Conservation (phyloP, 257 asterid species). For the Solanum pinnatisectum region DNA sequence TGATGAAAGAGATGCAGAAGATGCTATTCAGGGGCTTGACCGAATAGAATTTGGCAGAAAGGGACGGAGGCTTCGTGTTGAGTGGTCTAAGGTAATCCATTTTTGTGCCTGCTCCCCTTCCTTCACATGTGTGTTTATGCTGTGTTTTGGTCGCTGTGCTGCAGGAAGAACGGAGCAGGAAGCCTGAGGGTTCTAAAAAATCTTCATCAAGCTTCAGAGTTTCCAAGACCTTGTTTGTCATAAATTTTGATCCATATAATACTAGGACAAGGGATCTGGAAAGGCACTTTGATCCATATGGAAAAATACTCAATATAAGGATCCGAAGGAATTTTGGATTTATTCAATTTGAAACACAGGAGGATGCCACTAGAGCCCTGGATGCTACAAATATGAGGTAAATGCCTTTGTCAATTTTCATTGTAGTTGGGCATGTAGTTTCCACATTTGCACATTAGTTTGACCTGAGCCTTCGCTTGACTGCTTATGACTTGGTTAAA, state of each 20-base stretch:
- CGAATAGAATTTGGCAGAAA: constrained; percentile 69
- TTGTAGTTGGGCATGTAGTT: not conserved
- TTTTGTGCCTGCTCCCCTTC: not conserved
- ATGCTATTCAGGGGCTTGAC: constrained; percentile 76
- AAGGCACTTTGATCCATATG: constrained; percentile 70
- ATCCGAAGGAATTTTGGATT: constrained; percentile 74
- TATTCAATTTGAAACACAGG: constrained; percentile 60
- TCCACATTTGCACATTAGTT: not conserved
- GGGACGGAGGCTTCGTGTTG: constrained; percentile 81
- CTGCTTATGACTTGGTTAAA: not conserved
- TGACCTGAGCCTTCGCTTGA: not conserved
- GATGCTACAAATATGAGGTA: constrained; percentile 79
- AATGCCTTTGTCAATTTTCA: not conserved
- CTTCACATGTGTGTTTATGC: not conserved
- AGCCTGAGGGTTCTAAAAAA: constrained; percentile 40
- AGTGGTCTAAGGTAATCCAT: constrained; percentile 77
- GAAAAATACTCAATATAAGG: constrained; percentile 65
- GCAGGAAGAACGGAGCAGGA: constrained; percentile 65
- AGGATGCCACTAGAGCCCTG: constrained; percentile 69
- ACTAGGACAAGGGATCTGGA: constrained; percentile 70
- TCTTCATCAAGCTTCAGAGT: constrained; percentile 42
- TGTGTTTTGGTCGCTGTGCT: constrained; percentile 4
- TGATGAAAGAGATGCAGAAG: constrained; percentile 83
- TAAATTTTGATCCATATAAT: constrained; percentile 65
- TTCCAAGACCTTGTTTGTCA: constrained; percentile 70